Base-by-base conservation (phyloP, 768 basidiomycete species). In the Termitomyces sp. region DNA sequence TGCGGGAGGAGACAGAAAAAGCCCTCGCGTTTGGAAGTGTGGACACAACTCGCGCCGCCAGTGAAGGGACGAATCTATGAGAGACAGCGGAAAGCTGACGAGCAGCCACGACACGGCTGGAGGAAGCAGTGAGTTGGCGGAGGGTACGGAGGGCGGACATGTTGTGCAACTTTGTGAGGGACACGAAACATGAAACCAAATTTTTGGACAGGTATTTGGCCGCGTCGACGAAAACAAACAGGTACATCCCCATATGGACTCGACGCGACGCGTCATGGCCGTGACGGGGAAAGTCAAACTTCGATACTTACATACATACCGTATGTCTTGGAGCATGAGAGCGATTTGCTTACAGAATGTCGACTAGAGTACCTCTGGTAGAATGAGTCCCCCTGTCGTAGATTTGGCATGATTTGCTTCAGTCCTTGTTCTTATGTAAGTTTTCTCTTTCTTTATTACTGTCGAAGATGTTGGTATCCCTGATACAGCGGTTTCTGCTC, bases 121-220 rank as follows among this genome's bases (percentile, higher is more conserved):
- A 78, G 10, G 73, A 65, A 46, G 76, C 70, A 33, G 81, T 66
- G 37, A 83, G 68, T 59, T 83, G 82, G 66, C 86, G 82, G 57
- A 88, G 76, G 62, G 75, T 71, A 69, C 85, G 84, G 50, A 84
- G 60, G 53, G 81, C 75, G 71, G 86, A 87, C 87, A 89, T 88
- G 17, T 38, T 19, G 44, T 28, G 31, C 40, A 45, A 31, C 15
- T 35, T 14, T 35, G 40, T 58, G 53, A 46, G n/a, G 52, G 43
- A 31, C 17, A 43, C 33, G n/a, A 21, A 31, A 31, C 30, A 9
- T 31, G 30, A 31, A 31, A 9, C 50, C 48, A 57, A 57, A 45
- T 51, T 61, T 60, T 57, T 57, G 60, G 54, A 57, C 49, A 55
- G 41, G 30, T 61, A 46, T 37, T 60, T 60, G 55, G 52, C 33